phyloP scores from a whole-genome alignment of 345 rosid genomes.

The Eucalyptus sp. region DNA sequence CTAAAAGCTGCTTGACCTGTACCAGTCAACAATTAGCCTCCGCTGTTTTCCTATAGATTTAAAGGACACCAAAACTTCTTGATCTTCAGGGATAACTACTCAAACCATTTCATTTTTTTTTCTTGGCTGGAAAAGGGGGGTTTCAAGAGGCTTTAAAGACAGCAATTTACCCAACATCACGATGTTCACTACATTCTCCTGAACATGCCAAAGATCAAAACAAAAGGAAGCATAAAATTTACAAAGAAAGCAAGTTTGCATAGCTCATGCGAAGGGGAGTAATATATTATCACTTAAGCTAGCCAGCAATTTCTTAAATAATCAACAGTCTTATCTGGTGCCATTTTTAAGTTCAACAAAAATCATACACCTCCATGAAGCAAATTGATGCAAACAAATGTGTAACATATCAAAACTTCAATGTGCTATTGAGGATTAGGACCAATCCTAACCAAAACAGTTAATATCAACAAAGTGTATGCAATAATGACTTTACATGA shows the following conservation, averaged over 20 bases:
- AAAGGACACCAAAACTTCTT: neutral
- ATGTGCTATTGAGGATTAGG: neutral
- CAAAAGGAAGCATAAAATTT: neutral
- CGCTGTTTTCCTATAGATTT: neutral
- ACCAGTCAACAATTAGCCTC: neutral
- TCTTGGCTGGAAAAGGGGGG: neutral
- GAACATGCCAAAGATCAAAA: neutral
- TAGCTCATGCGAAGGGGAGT: neutral
- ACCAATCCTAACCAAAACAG: neutral
- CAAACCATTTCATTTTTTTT: neutral
- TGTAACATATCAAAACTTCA: neutral
- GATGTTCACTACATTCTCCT: neutral
- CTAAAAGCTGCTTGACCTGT: slow-evolving; percentile 13
- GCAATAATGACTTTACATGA: neutral
- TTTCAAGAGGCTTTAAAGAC: neutral
- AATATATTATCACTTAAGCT: neutral
- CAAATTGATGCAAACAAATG: neutral
- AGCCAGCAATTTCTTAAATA: neutral
- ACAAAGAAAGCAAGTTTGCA: neutral
- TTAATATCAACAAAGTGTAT: neutral
- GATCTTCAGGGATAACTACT: neutral
- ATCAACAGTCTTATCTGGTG: neutral
- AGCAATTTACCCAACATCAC: neutral
- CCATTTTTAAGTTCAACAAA: neutral
- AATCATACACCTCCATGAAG: neutral